Base-by-base conservation (phyloP, 768 basidiomycete species). In the Amanita exitialis region DNA sequence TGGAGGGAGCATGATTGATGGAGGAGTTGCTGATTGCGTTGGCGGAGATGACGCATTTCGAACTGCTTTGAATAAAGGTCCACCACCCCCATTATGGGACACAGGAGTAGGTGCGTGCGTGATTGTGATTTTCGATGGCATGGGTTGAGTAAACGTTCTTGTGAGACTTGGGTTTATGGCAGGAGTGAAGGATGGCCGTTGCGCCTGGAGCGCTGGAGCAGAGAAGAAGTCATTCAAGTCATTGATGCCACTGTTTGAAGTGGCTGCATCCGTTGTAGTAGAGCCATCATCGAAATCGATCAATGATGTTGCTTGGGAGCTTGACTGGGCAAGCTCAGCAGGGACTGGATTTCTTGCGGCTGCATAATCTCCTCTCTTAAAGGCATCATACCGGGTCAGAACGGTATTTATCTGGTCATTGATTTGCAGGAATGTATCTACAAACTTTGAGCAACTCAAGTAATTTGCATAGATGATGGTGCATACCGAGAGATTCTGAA, bases 371-470 rank as follows among this genome's bases (percentile, higher is more conserved):
- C 96, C 96, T 52, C 79, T 82, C 67, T 91, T 91, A 76, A 87
- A 97, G 0, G 91, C 84, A 53, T 97, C 92, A 63, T 93, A 97
- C 20, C 95, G 86, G 25, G 78, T 76, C 12, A 97, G 66, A 12
- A 93, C 91, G 16, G 80, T 87, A 69, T 99, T 99, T 67, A 99
- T 93, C 60, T 96, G 89, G 66, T 99, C 96, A 65, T 99, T 99
- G 54, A 94, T 94, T 64, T 98, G 82, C 15, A 99, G 72, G 64
- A 96, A 86, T 2, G 91, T 91, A 54, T 94, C 94, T 92, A 59
- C 12, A 8, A n/a, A 44, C 36, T 44, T 37, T 53, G 44, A 36
- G 6, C 8, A 25, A 37, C 21, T n/a, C 30, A n/a, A 38, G 16
- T 44, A 27, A 27, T 12, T 38, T 16, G 23, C 21, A 6, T 7